These are phyloP conservation scores for Phytophthora crassamura DNA, from an alignment of 352 stramenopile species.

Conservation along the genomic window DNA sequence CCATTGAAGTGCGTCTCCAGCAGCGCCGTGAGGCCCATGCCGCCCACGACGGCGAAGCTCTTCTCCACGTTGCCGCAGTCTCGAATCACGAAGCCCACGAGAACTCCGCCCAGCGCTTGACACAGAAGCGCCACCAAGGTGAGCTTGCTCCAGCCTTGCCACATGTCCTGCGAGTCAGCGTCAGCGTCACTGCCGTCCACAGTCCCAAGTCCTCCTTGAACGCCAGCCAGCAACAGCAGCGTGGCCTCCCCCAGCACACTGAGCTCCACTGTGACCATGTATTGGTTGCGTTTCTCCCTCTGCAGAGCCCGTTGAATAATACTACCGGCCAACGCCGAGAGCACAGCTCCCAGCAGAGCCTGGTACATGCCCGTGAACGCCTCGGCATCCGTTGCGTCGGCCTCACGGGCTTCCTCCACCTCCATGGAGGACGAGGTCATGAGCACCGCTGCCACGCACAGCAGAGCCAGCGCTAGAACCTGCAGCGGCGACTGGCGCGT, in stretches of 20 bases:
- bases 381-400: conserved; percentile 43
- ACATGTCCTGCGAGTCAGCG: conserved; percentile 57
- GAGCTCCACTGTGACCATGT: conserved; percentile 85
- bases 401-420: not conserved
- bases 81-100: conserved; percentile 88
- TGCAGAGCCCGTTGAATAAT: conserved; percentile 84
- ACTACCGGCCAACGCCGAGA: conserved; percentile 75
- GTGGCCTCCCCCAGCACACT: conserved; percentile 73
- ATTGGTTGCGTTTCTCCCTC: conserved; percentile 71
- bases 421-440: conserved; percentile 60
- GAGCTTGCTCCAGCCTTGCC: conserved; percentile 74
- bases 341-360: conserved; percentile 70
- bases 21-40: conserved; percentile 81
- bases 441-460: conserved; percentile 76
- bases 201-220: conserved; percentile 26
- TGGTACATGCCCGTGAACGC: conserved; percentile 79
- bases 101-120: conserved; percentile 70
- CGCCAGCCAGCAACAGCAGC: conserved; percentile 58
- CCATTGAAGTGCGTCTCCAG: conserved; percentile 74
- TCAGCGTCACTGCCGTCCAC: conserved; percentile 26
- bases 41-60: conserved; percentile 81
- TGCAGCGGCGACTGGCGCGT: conserved; percentile 75
- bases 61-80: conserved; percentile 88
- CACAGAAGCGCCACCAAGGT: conserved; percentile 74
- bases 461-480: conserved; percentile 68